Base-by-base conservation (phyloP, 2,329 filamentous ascomycete genomes). In the Paecilomyces sp. region DNA sequence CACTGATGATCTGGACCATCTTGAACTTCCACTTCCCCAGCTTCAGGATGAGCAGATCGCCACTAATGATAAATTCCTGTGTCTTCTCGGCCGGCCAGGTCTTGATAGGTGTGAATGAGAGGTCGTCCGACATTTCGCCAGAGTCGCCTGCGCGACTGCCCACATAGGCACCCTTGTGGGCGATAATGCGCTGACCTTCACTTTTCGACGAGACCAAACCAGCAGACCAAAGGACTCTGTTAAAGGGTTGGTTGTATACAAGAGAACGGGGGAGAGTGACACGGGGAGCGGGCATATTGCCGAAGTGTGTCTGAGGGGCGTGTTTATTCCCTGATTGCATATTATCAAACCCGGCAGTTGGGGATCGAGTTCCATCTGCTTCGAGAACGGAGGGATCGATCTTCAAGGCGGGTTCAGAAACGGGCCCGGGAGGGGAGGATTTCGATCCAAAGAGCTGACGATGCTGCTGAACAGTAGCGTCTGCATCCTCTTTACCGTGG, bases 401-500 rank as follows among this genome's bases (percentile, higher is more conserved):
- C n/a, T 47, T 47, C 18, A 47, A 47, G 8, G 61, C 53, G 28
- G 59, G 66, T 28, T 72, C 64, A 9, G 73, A 72, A 5, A 70
- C 73, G 3, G 72, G 73, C 41, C 70, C 68, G n/a, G 65, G 68
- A 1, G 67, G 72, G 5, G 73, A 74, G 7, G 63, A 69, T 31
- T 68, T 71, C 31, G 71, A 65, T 22, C 69, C 68, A 67, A 81
- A 75, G 5, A 84, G 68, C 60, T 79, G 75, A 53, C 78, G 77
- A 63, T 87, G 85, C 62, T 85, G 78, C 15, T 68, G 65, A 61
- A 86, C 85, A 6, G 90, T 87, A 24, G 83, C 78, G 13, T 83
- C 71, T 0, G 92, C 91, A 62, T 83, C 83, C 7, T 81, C 68
- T 0, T 79, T 71, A 13, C 92, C 91, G 70, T 97, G 92, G 1